Base-by-base conservation (phyloP, 345 rosid genomes). In the Alliaria petiolata region DNA sequence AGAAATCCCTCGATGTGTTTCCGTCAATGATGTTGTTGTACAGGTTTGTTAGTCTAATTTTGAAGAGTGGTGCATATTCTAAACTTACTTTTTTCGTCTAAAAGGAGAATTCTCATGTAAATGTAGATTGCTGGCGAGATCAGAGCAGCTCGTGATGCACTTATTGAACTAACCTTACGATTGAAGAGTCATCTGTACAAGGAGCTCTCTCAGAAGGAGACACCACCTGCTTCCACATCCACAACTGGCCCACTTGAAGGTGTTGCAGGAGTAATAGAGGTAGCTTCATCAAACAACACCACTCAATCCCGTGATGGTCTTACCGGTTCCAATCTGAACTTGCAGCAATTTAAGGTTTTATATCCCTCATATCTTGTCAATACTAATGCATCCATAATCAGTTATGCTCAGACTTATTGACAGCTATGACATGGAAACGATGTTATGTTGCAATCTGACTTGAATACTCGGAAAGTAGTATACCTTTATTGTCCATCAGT, bases 91-190 rank as follows among this genome's bases (percentile, higher is more conserved):
- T 26, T 58, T 12, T 20, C n/a, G 54, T 43, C 55, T 68, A 11
- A 43, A 25, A 79, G 57, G 62, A 55, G 26, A 35, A 47, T 63
- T 60, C 65, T 78, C 13, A 46, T 74, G 31, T 65, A 39, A 15
- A 3, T 65, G 58, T 89, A 95, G 99, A 95, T 95, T 69, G 85
- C 83, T 62, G 99, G 99, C 34, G 99, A 95, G 72, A 90, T 95
- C 69, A 85, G 33, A 79, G 88, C 91, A 50, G 98, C 98, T 63
- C 87, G 99, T 46, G 82, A 86, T 59, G 99, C 98, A 72, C 98
- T 95, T 73, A 85, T 92, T 59, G 98, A 92, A 80, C 80, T 95
- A 82, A 92, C 99, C 3, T 84, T 87, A 47, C 78, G 82, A 58
- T 55, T 95, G 57, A 83, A 91, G 60, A 90, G 86, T 85, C 86